Percentiles rank a stretch among this genome's conserved stretches.
Conservation (phyloP, 257 asterid species). For the Paulownia fortunei region DNA sequence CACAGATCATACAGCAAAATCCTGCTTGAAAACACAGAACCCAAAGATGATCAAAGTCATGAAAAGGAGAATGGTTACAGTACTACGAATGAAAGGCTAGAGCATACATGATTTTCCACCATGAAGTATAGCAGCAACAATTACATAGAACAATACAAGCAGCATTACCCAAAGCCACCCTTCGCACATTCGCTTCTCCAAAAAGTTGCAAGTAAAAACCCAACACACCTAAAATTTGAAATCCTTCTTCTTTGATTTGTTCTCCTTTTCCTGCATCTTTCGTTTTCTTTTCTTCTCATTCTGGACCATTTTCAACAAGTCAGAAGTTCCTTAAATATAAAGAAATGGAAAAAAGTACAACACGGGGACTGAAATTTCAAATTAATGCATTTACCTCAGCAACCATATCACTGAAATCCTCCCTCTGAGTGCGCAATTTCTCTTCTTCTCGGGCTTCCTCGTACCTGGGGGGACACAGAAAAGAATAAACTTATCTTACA, state of each 20-base stretch:
- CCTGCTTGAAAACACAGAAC: not conserved
- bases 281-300: slow-evolving; percentile 89
- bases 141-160: slow-evolving; percentile 22
- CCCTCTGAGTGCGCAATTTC: slow-evolving; percentile 77
- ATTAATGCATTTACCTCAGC: slow-evolving; percentile 67
- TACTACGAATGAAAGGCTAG: not conserved
- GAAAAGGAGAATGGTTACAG: slow-evolving; percentile 5
- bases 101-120: not conserved
- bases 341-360: not conserved
- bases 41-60: not conserved
- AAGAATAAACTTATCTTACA: slow-evolving; percentile 11
- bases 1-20: not conserved
- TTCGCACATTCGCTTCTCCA: not conserved
- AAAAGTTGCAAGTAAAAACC: not conserved
- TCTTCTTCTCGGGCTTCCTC: slow-evolving; percentile 99
- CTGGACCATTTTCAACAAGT: slow-evolving; percentile 46
- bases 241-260: slow-evolving; percentile 91
- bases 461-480: slow-evolving; percentile 50
- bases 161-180: not conserved
- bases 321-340: not conserved
- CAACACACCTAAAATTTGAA: slow-evolving; percentile 63
- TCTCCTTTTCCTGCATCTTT: slow-evolving; percentile 91
- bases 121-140: slow-evolving; percentile 14
- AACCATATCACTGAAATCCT: slow-evolving; percentile 99
- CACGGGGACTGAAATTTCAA: not conserved